These are phyloP conservation scores for Metarhizium humberi DNA, from an alignment of 2,329 filamentous ascomycete genomes.

Conservation along the genomic window DNA sequence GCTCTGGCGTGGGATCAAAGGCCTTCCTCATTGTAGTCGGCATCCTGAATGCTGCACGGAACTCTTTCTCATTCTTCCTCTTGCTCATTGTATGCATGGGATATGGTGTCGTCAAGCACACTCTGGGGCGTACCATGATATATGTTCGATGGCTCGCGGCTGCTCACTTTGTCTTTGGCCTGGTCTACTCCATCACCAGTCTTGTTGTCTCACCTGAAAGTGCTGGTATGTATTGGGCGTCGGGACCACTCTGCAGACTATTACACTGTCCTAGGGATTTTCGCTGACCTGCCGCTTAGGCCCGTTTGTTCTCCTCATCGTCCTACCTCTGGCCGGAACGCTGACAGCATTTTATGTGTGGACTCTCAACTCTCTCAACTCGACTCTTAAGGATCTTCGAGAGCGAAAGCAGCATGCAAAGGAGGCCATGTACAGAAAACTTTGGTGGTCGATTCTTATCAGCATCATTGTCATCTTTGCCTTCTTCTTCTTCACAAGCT, in stretches of 20 bases:
- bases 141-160: constrained; percentile 86
- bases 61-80: constrained; percentile 97
- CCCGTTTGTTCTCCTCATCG: constrained; percentile 83
- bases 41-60: constrained; percentile 83
- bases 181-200: constrained; percentile 86
- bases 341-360: constrained; percentile 97
- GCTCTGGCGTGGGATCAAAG: constrained; percentile 73
- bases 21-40: constrained; percentile 86
- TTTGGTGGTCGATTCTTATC: constrained; percentile 94
- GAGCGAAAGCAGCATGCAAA: constrained; percentile 92
- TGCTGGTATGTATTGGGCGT: constrained; percentile 43
- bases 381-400: constrained; percentile 91
- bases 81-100: constrained; percentile 98
- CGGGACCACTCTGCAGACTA: background rate
- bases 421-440: constrained; percentile 91
- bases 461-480: constrained; percentile 94
- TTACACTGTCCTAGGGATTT: background rate
- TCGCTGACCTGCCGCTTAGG: constrained; percentile 36
- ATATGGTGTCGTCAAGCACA: constrained; percentile 93
- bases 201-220: constrained; percentile 82
- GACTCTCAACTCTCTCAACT: constrained; percentile 91
- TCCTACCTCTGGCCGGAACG: constrained; percentile 83
- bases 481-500: constrained; percentile 98
- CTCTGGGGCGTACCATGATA: constrained; percentile 86
- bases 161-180: constrained; percentile 87